phyloP scores from a whole-genome alignment of 495 filamentous ascomycete genomes.

The Paragyromitra xinjiangensis region DNA sequence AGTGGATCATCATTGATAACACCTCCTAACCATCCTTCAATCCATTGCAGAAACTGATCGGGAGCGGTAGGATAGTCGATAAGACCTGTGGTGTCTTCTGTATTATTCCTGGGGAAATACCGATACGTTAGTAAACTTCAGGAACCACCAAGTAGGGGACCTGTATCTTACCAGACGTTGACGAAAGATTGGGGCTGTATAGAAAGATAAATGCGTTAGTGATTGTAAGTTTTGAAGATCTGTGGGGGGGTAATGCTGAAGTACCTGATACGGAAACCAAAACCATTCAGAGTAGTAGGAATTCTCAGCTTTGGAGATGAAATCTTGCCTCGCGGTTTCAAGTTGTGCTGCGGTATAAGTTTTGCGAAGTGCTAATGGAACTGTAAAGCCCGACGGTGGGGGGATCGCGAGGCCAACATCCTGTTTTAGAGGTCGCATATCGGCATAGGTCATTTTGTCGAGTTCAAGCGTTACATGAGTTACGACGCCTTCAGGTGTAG shows the following conservation, averaged over 20 bases:
- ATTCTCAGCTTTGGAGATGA: constrained; percentile 59
- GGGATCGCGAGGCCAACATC: constrained; percentile 63
- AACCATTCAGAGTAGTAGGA: constrained; percentile 67
- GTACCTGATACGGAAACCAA: constrained; percentile 64
- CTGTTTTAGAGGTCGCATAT: constrained; percentile 61
- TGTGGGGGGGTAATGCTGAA: not conserved
- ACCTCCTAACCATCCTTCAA: constrained; percentile 62
- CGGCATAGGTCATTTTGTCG: constrained; percentile 64
- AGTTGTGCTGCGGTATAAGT: constrained; percentile 56
- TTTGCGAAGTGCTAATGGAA: constrained; percentile 60
- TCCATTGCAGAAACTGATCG: constrained; percentile 62
- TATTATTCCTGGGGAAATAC: constrained; percentile 54
- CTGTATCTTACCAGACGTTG: constrained; percentile 61
- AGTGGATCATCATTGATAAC: constrained; percentile 59
- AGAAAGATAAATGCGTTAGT: not conserved
- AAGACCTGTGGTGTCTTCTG: constrained; percentile 56
- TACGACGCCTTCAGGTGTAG: constrained; percentile 58
- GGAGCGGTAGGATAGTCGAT: constrained; percentile 60
- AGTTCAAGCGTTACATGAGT: constrained; percentile 67
- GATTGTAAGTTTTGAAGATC: not conserved
- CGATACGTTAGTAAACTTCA: not conserved
- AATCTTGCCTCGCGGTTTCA: constrained; percentile 56
- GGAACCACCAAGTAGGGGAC: too few relatives aligned
- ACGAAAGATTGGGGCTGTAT: constrained; percentile 60
- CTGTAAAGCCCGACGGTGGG: constrained; percentile 59